Base-by-base conservation (phyloP, 352 stramenopile species). In the Globisporangium viniferum region DNA sequence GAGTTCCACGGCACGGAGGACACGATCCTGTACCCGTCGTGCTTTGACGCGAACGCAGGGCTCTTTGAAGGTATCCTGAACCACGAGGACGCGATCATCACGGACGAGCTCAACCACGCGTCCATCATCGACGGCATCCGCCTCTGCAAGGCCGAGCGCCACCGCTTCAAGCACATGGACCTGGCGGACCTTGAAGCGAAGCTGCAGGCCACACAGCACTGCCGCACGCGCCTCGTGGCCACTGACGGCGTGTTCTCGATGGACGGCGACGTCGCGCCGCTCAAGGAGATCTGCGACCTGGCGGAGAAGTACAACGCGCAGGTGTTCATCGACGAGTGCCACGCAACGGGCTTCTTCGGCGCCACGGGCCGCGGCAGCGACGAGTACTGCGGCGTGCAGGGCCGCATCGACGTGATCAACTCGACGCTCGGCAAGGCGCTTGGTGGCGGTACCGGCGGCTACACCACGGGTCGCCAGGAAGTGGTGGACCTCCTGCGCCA, bases 191-290 rank as follows among this genome's bases (percentile, higher is more conserved):
- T 98, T 8, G 93, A 98, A 73, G 69, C 70, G 29, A 97, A 97
- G 67, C 79, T 98, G 24, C 75, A 97, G 69, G 81, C 83, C 29
- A 94, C 93, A 35, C 87, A 98, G 78, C 89, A 97, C 79, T 93
- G 80, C 72, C 91, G 92, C 66, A 92, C 88, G 64, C 90, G 90
- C 2, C 77, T 98, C 29, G 96, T 98, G 64, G 92, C 92, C 10
- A 98, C 94, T 0, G 94, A 98, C 69, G 94, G 94, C 41, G 94
- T 98, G n/a, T 98, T 98, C 72, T 95, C 79, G 60, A 98, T 98
- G 94, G 94, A 98, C 71, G 94, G 94, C 7, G 93, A 98, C 66
- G 92, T 98, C 36, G 94, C 94, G 36, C 90, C 89, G 36, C 77
- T 98, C 41, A 66, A 92, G 65, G 86, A 95, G 39, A 98, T 98